Conservation (phyloP, 2,329 filamentous ascomycete genomes). For the Pseudofabraea citricarpa region DNA sequence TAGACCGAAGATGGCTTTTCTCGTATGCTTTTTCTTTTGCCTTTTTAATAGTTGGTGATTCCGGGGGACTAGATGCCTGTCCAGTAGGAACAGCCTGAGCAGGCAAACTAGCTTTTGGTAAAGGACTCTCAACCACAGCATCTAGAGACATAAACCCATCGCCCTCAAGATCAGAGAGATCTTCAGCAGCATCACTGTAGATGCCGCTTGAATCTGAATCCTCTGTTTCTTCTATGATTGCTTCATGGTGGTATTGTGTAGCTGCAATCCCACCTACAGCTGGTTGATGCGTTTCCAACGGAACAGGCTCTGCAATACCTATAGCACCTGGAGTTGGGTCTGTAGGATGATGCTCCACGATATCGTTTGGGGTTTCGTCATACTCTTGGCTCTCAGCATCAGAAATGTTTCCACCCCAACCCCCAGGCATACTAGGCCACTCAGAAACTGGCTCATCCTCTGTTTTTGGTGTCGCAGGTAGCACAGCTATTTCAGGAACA, state of each 20-base stretch:
- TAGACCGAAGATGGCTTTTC: conserved; percentile 14
- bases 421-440: conserved; percentile 44
- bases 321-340: conserved; percentile 15
- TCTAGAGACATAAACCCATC: conserved; percentile 69
- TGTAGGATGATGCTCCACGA: conserved; percentile 10
- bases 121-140: conserved; percentile 62
- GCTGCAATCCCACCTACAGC: conserved; percentile 11
- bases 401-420: conserved; percentile 58
- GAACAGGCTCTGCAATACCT: conserved; percentile 16
- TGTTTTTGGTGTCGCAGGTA: conserved; percentile 40
- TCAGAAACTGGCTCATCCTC: conserved; percentile 29
- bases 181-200: conserved; percentile 75
- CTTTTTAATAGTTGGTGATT: conserved; percentile 20
- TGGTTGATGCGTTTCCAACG: conserved; percentile 5
- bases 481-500: conserved; percentile 39
- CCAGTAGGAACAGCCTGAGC: conserved; percentile 12
- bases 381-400: conserved; percentile 14
- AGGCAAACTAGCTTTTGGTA: conserved; percentile 21
- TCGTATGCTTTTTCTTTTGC: conserved; percentile 20
- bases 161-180: conserved; percentile 59
- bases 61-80: conserved; percentile 16
- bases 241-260: conserved; percentile 31
- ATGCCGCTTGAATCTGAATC: conserved; percentile 53
- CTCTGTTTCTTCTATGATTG: conserved; percentile 23
- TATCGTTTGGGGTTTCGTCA: background rate